phyloP scores from a whole-genome alignment of 2,329 filamentous ascomycete genomes.

The Colletotrichum noveboracense region DNA sequence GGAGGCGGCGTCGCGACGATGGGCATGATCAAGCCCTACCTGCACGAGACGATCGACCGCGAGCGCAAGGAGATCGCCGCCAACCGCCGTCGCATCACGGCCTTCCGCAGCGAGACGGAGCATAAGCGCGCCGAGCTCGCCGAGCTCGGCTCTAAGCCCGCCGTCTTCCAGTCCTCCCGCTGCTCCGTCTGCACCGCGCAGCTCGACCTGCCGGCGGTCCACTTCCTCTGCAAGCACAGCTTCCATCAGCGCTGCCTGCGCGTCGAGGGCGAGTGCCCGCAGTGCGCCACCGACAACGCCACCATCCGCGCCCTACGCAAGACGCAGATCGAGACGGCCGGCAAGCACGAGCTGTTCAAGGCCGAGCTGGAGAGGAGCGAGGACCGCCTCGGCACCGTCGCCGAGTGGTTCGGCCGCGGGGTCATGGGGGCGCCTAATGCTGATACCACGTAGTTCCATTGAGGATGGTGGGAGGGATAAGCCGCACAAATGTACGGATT shows the following conservation, averaged over 20 bases:
- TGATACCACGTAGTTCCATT: constrained; percentile 24
- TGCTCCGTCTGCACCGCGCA: constrained; percentile 82
- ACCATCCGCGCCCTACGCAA: constrained; percentile 87
- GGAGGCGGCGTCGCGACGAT: constrained; percentile 80
- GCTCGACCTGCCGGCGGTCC: constrained; percentile 87
- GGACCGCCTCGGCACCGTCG: constrained; percentile 88
- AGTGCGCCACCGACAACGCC: constrained; percentile 83
- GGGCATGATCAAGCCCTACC: constrained; percentile 95
- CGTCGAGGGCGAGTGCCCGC: constrained; percentile 74
- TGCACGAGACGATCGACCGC: constrained; percentile 85
- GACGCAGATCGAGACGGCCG: constrained; percentile 85
- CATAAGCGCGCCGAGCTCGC: constrained; percentile 79
- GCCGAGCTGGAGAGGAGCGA: constrained; percentile 77
- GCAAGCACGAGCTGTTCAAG: constrained; percentile 87
- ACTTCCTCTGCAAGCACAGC: constrained; percentile 96
- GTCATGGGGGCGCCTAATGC: constrained; percentile 71
- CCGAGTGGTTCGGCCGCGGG: constrained; percentile 93
- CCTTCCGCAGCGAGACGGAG: constrained; percentile 84
- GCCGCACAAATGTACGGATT: not conserved
- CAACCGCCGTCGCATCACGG: constrained; percentile 82
- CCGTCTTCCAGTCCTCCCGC: constrained; percentile 88
- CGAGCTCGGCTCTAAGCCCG: constrained; percentile 79
- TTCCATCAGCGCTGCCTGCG: constrained; percentile 91
- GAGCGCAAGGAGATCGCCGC: constrained; percentile 84
- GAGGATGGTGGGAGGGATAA: not conserved